Evolutionary conservation across 306 rosid genomes (phyloP), one percentile per base, ranked within the genome.

Genomic region (Cicer pinnatifidum): DNA sequence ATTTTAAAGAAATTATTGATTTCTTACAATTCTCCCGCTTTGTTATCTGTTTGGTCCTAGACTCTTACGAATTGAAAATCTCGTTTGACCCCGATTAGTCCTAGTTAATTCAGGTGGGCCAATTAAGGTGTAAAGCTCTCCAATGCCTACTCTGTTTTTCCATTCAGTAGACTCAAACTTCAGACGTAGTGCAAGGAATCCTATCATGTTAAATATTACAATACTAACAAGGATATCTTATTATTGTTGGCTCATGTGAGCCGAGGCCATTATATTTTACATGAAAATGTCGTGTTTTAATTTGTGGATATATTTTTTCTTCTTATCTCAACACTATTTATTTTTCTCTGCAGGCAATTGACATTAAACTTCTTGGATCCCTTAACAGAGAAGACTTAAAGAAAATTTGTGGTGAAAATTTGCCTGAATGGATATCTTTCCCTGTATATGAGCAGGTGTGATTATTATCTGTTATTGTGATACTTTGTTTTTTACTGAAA

Each of bases 371-470:
- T 58, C 92, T 93, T 54, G 96, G 94, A 39, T 89, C 98, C 64
- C 97, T 93, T 67, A 87, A 51, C 80, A 79, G 98, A 85, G 98
- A 93, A 0, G 98, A 91, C 61, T 71, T 93, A 71, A 91, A 78
- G 92, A 93, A 88, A 82, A 72, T 93, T 72, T 93, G 98, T 8
- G 94, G 98, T 11, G 96, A 93, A 37, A 91, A 84, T 78, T 80
- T 89, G 84, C 98, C 98, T 45, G 96, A 88, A 80, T 93, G 97
- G 98, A 88, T 93, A 85, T 89, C 98, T 68, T 93, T 93, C 78
- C 98, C 98, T 4, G 94, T 84, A 33, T 93, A 79, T 72, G 97
- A 93, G 82, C 98, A 91, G 90, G 98, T 93, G 45, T 17, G 73
- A 53, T 78, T 35, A 73, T 39, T n/a, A 13, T 45, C 15, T 11